Evolutionary conservation across 1,139 yeast species (phyloP).

Genomic region (Debaryomyces sp.): DNA sequence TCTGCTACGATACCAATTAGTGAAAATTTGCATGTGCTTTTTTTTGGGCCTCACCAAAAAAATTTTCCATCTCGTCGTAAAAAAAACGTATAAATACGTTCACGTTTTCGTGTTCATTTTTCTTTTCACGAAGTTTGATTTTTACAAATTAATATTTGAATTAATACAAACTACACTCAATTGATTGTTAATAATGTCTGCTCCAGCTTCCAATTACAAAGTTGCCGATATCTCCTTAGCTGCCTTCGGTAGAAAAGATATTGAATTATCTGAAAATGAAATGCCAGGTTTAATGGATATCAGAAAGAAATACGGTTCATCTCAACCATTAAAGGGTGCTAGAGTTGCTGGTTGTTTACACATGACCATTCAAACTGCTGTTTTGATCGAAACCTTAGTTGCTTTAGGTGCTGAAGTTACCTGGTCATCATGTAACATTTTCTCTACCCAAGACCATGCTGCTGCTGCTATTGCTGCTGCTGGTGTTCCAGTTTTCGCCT

Average conservation of each 20-base stretch:
- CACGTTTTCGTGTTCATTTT: conserved; percentile 4
- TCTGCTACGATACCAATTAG: background rate
- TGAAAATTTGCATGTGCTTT: conserved; percentile 5
- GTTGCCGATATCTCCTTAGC: conserved; percentile 99
- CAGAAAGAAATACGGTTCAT: conserved; percentile 88
- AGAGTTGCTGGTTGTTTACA: conserved; percentile 99
- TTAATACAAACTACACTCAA: conserved; percentile 2
- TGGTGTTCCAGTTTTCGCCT: conserved; percentile 99
- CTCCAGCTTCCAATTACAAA: conserved; percentile 67
- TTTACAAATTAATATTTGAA: conserved; percentile 1
- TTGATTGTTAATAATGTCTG: conserved; percentile 23
- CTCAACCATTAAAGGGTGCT: conserved; percentile 97
- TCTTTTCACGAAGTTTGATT: background rate
- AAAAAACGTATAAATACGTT: conserved; percentile 5
- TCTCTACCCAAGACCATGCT: conserved; percentile 99
- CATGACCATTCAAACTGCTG: conserved; percentile 99
- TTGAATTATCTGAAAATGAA: conserved; percentile 98
- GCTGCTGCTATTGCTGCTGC: conserved; percentile 99
- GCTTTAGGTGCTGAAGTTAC: conserved; percentile 99
- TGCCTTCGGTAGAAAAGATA: conserved; percentile 99
- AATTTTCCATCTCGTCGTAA: conserved; percentile 5
- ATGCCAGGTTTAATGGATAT: conserved; percentile 99
- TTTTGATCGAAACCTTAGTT: conserved; percentile 93
- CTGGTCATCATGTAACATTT: conserved; percentile 99
- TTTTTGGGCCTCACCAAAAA: conserved; percentile 4